Base-by-base conservation (phyloP, 768 basidiomycete species). In the Suillus luteus region DNA sequence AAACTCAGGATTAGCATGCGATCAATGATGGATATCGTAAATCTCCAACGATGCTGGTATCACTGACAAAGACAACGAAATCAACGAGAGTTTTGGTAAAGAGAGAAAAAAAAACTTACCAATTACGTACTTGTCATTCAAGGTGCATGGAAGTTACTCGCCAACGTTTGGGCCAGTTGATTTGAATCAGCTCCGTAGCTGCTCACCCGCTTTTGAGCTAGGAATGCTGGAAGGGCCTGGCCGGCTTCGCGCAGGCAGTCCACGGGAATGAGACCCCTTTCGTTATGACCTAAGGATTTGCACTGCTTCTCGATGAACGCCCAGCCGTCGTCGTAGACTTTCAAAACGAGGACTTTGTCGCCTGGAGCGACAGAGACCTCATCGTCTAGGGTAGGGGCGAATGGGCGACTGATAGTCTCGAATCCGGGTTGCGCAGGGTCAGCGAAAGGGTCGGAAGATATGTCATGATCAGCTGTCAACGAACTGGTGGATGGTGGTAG, bases 281-380 rank as follows among this genome's bases (percentile, higher is more conserved):
- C 71, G 35, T 48, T 64, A 64, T 38, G 35, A 12, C 33, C 59
- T 17, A 24, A 24, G 2, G 55, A 44, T 8, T 52, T 17, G 2
- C 64, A 65, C 11, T 82, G 60, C 64, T 79, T 84, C 76, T 88
- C 83, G 43, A 88, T 84, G 65, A 83, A 73, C 7, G 84, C 84
- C 90, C 90, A 92, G 1, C 89, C 90, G 67, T 91, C 90, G 63
- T 89, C 85, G 69, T 86, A 92, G 27, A 83, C 68, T 57, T 78
- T 75, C 12, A 87, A 6, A 37, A 91, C 73, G 68, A 75, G 82
- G 12, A 91, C 84, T 5, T 68, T 67, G 57, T 91, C 88, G 1
- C 82, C 84, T 0, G 77, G 75, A 0, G 27, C 44, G 1, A 90
- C 87, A 0, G 71, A 64, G 3, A 92, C 70, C 71, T 92, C 90